phyloP scores from a whole-genome alignment of 2,329 filamentous ascomycete genomes.

The Diaporthe citrichinensis region DNA sequence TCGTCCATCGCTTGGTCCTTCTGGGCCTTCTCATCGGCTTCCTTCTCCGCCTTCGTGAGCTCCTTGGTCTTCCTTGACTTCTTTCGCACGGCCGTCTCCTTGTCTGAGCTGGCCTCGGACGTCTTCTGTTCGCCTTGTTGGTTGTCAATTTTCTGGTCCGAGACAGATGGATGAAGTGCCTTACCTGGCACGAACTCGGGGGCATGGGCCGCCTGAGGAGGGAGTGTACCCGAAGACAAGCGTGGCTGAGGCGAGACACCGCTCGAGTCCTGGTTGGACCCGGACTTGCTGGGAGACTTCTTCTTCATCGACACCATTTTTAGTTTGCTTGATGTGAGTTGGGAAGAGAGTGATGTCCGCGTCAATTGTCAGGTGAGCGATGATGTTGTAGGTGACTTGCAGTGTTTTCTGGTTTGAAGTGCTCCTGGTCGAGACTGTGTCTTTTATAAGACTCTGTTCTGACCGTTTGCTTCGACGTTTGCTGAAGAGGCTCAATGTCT shows the following conservation, averaged over 20 bases:
- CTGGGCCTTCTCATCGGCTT: background rate
- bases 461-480: background rate
- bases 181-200: conserved; percentile 12
- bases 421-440: accelerated
- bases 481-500: background rate
- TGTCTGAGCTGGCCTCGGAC: background rate
- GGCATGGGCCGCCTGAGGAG: conserved; percentile 1
- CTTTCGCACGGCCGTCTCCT: background rate
- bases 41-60: background rate
- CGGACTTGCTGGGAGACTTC: background rate
- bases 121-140: conserved; percentile 1
- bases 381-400: background rate
- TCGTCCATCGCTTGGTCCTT: background rate
- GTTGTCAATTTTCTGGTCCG: background rate
- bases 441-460: background rate
- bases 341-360: background rate
- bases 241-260: background rate
- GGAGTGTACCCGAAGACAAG: background rate
- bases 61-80: background rate
- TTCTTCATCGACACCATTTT: background rate
- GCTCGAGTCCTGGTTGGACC: background rate
- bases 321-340: background rate
- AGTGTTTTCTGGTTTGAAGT: background rate
- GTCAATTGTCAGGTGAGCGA: background rate
- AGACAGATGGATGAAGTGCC: background rate